Evolutionary conservation across 768 basidiomycete species (phyloP).

Genomic region (Leccinum incarnatum): DNA sequence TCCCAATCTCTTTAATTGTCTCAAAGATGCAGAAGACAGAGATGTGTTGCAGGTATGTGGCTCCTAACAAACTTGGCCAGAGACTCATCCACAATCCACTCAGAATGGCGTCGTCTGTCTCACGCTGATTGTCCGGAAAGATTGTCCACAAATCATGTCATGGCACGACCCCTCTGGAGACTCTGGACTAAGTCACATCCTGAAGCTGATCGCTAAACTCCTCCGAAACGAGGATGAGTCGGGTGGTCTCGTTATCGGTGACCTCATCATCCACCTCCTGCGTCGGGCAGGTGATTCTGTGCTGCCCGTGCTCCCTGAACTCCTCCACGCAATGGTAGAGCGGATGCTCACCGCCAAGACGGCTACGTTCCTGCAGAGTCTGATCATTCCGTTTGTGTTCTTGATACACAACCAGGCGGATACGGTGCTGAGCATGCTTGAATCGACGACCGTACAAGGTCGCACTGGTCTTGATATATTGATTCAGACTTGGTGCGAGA

Average conservation of each 20-base stretch:
- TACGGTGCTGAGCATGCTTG: constrained; percentile 73
- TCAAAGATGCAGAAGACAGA: constrained; percentile 75
- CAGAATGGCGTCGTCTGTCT: constrained; percentile 83
- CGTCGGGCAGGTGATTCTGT: constrained; percentile 79
- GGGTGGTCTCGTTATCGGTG: constrained; percentile 89
- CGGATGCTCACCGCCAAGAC: constrained; percentile 86
- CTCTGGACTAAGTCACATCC: constrained; percentile 71
- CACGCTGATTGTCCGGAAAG: constrained; percentile 84
- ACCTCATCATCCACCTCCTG: constrained; percentile 90
- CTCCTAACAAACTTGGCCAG: neutral
- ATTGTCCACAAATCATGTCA: constrained; percentile 71
- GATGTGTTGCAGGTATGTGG: constrained; percentile 70
- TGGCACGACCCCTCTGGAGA: constrained; percentile 71
- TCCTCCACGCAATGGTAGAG: constrained; percentile 78
- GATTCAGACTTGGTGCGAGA: constrained; percentile 93
- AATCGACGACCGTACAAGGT: constrained; percentile 57
- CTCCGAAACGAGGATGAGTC: constrained; percentile 84
- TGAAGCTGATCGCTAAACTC: constrained; percentile 74
- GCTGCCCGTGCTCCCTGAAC: constrained; percentile 80
- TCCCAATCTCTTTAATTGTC: constrained; percentile 66
- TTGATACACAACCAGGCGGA: constrained; percentile 85
- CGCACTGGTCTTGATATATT: constrained; percentile 79
- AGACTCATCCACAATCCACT: neutral
- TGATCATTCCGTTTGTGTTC: constrained; percentile 92
- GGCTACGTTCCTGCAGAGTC: constrained; percentile 88